phyloP scores from a whole-genome alignment of 2,329 filamentous ascomycete species.

The Penicillium glabrum region DNA sequence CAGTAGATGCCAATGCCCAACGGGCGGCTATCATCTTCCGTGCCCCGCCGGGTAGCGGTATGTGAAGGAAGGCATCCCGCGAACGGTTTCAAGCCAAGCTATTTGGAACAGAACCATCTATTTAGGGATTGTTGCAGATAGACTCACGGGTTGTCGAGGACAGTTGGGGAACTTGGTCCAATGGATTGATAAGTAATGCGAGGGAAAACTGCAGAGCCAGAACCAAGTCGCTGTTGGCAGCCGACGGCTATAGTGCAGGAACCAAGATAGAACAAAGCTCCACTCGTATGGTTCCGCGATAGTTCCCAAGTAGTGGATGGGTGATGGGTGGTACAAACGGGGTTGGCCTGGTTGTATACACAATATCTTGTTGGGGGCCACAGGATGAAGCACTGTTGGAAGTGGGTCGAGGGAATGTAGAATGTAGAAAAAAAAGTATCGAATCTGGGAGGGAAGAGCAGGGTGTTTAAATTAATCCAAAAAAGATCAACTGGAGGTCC shows the following conservation, averaged over 20 bases:
- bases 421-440: background rate
- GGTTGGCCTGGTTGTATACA: conserved; percentile 19
- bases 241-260: conserved; percentile 21
- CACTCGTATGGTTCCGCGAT: conserved; percentile 5
- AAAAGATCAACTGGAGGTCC: conserved; percentile 5
- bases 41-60: conserved; percentile 12
- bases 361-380: conserved; percentile 13
- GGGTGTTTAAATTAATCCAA: conserved; percentile 10
- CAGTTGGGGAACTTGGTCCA: background rate
- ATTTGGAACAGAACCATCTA: conserved; percentile 10
- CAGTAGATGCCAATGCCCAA: conserved; percentile 3
- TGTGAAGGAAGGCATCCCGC: conserved; percentile 6
- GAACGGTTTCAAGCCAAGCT: conserved; percentile 19
- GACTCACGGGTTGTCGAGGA: conserved; percentile 10
- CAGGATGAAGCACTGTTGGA: background rate
- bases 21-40: conserved; percentile 5
- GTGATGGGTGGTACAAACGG: conserved; percentile 13
- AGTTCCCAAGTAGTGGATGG: conserved; percentile 3
- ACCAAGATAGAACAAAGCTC: conserved; percentile 6
- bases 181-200: conserved; percentile 3
- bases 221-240: conserved; percentile 12
- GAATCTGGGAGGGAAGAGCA: conserved; percentile 1
- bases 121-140: conserved; percentile 1
- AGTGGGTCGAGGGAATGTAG: conserved; percentile 1
- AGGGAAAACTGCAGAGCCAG: conserved; percentile 18